Conservation (phyloP, 164 flowering plant species). For the Aristolochia fimbriata region DNA sequence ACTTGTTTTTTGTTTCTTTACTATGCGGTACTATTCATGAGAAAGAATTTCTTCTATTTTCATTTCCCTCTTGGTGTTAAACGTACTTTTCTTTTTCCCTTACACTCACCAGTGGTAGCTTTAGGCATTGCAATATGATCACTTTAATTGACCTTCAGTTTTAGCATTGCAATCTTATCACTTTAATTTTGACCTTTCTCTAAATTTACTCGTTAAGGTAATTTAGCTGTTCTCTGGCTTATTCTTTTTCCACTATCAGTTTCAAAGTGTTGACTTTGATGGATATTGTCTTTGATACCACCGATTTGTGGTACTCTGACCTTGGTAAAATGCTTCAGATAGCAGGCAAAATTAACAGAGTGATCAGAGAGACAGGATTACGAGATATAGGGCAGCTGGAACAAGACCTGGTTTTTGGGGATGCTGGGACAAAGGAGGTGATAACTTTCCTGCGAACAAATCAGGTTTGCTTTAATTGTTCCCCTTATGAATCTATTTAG, state of each 20-base stretch:
- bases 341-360: constrained; percentile 75
- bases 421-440: constrained; percentile 89
- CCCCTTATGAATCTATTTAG: background rate
- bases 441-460: constrained; percentile 64
- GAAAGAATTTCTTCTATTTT: too few species aligned
- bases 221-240: background rate
- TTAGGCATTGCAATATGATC: too few species aligned
- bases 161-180: too few species aligned
- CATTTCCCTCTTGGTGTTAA: too few species aligned
- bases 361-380: constrained; percentile 64
- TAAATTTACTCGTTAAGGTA: background rate
- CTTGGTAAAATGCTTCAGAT: constrained; percentile 36
- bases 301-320: background rate
- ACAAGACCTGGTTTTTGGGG: constrained; percentile 96
- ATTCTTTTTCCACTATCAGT: background rate
- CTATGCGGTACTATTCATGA: too few species aligned
- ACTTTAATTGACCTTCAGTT: background rate
- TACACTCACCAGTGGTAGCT: too few species aligned
- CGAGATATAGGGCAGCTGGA: constrained; percentile 90
- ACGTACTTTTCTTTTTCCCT: too few species aligned
- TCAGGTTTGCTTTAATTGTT: constrained; percentile 31
- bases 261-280: background rate
- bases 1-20: too few species aligned
- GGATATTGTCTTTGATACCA: background rate
- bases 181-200: background rate